Percentiles rank a stretch among this genome's conserved stretches.
These are phyloP conservation scores for Brassica nigra DNA, from an alignment of 345 rosid species.

Conservation along the genomic window DNA sequence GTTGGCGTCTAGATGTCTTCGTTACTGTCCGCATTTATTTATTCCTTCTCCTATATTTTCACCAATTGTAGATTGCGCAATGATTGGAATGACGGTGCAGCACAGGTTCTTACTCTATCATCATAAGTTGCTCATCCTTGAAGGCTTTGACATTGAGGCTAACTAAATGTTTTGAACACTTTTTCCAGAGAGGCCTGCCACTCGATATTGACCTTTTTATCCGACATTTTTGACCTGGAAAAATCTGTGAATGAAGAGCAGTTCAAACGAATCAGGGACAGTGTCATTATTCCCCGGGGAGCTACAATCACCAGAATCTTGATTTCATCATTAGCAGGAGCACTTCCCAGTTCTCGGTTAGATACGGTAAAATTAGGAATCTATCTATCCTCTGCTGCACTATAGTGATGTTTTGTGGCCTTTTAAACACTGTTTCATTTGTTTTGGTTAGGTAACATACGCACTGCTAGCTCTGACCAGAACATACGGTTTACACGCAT, in stretches of 20 bases:
- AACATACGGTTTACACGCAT: slow-evolving; percentile 59
- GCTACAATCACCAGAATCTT: slow-evolving; percentile 74
- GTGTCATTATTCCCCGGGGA: slow-evolving; percentile 82
- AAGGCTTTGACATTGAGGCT: slow-evolving; percentile 8
- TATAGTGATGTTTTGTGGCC: background rate
- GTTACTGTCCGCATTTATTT: slow-evolving; percentile 88
- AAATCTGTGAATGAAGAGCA: slow-evolving; percentile 67
- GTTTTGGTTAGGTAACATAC: slow-evolving; percentile 62
- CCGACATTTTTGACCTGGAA: slow-evolving; percentile 83
- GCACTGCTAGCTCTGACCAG: slow-evolving; percentile 73
- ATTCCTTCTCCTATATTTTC: slow-evolving; percentile 81
- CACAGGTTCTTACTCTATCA: slow-evolving; percentile 64
- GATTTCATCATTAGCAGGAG: slow-evolving; percentile 89
- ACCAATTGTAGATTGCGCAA: slow-evolving; percentile 74
- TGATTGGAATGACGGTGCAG: slow-evolving; percentile 88
- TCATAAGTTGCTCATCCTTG: background rate
- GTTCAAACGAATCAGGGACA: slow-evolving; percentile 63
- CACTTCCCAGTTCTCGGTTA: slow-evolving; percentile 91
- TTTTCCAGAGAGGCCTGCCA: slow-evolving; percentile 88
- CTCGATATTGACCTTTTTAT: slow-evolving; percentile 88
- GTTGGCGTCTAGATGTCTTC: slow-evolving; percentile 95
- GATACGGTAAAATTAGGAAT: slow-evolving; percentile 59
- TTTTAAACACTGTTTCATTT: background rate
- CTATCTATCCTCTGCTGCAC: background rate
- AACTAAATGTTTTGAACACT: slow-evolving; percentile 15